phyloP scores from a whole-genome alignment of 352 stramenopile genomes.

The Phytopythium boreale region DNA sequence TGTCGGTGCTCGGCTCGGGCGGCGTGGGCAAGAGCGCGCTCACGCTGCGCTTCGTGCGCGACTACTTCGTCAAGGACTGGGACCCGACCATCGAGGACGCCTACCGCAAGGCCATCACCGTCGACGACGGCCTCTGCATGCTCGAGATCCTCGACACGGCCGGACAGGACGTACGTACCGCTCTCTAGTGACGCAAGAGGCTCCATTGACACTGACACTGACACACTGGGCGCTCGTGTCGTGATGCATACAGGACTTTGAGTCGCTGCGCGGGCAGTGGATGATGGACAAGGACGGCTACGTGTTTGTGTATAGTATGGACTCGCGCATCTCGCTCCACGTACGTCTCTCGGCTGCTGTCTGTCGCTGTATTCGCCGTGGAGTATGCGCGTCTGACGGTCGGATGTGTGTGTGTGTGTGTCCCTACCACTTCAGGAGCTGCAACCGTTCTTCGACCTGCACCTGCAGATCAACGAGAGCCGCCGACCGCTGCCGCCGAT shows the following conservation, averaged over 20 bases:
- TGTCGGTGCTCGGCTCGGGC: constrained; percentile 86
- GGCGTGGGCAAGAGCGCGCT: constrained; percentile 91
- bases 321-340: constrained; percentile 84
- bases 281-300: constrained; percentile 22
- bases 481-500: constrained; percentile 74
- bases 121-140: constrained; percentile 84
- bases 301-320: constrained; percentile 89
- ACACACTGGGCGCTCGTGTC: too few species aligned
- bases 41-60: constrained; percentile 87
- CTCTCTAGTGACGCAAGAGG: too few species aligned
- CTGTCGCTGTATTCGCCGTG: not conserved
- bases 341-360: constrained; percentile 22
- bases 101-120: constrained; percentile 85
- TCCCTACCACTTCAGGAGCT: constrained; percentile 44
- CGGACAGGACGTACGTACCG: constrained; percentile 79
- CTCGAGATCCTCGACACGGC: constrained; percentile 90
- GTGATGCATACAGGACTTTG: constrained; percentile 82
- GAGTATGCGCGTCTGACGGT: not conserved
- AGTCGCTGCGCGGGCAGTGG: constrained; percentile 65
- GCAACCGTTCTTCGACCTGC: constrained; percentile 86
- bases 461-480: constrained; percentile 88
- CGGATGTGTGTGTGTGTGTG: not conserved
- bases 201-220: too few species aligned
- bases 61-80: constrained; percentile 91
- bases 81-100: constrained; percentile 91